Conservation (phyloP, 768 basidiomycete species). For the Psilocybe cyanescens region DNA sequence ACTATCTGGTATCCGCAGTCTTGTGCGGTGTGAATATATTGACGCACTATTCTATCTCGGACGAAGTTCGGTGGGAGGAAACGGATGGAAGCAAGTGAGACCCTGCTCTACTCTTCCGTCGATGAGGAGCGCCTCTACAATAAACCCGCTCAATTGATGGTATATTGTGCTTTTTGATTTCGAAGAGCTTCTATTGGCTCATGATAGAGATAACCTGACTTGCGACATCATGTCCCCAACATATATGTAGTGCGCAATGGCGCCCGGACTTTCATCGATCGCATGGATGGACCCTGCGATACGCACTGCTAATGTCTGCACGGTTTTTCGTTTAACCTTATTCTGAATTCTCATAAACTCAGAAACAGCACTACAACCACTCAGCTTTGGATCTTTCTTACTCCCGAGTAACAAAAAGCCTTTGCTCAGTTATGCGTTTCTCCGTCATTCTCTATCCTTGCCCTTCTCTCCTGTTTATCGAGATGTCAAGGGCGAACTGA, state of each 20-base stretch:
- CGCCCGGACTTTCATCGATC: background rate
- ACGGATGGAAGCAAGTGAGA: background rate
- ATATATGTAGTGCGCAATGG: background rate
- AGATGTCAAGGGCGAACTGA: constrained; percentile 12
- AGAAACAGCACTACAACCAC: background rate
- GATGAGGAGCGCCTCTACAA: background rate
- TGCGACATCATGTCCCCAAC: background rate
- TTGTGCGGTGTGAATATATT: no score
- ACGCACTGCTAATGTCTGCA: background rate
- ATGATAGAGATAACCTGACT: background rate
- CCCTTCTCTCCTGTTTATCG: background rate
- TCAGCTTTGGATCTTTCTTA: no score
- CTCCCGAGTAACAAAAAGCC: no score
- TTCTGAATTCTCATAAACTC: background rate
- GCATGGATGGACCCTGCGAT: background rate
- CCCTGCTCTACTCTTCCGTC: background rate
- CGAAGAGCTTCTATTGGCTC: background rate
- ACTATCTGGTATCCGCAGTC: no score
- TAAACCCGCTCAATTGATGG: background rate
- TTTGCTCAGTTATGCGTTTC: no score
- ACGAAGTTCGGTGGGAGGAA: constrained; percentile 1
- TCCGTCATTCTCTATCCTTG: no score
- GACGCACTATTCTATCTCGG: background rate
- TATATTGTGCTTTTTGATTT: background rate
- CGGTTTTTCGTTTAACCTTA: background rate